Conservation (phyloP, 116 monocot genomes). For the Dioscorea cayenensis region DNA sequence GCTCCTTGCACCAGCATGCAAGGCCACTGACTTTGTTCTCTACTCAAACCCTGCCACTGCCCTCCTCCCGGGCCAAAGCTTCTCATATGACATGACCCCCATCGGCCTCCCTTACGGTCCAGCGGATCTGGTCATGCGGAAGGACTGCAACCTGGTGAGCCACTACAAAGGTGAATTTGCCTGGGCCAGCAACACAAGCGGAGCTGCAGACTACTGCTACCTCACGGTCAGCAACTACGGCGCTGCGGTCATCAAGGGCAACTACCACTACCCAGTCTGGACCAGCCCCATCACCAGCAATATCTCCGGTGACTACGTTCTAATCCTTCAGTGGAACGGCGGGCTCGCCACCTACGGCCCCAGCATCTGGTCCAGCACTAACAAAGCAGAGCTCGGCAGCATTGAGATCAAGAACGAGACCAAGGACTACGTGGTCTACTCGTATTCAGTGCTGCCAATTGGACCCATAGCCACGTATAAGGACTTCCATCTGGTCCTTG, state of each 20-base stretch:
- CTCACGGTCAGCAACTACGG: neutral
- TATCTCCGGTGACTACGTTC: neutral
- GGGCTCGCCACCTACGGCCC: constrained; percentile 7
- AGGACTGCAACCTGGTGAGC: constrained; percentile 9
- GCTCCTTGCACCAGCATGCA: neutral
- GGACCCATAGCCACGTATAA: neutral
- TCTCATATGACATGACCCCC: constrained; percentile 9
- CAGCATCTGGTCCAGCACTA: constrained; percentile 1
- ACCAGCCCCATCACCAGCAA: neutral
- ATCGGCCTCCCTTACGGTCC: constrained; percentile 4
- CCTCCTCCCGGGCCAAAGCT: constrained; percentile 4
- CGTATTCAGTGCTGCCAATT: neutral
- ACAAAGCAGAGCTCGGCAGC: neutral
- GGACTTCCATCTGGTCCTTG: neutral
- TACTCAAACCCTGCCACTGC: constrained; percentile 2
- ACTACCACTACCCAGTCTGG: constrained; percentile 3
- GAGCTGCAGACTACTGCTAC: neutral
- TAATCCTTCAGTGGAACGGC: constrained; percentile 2
- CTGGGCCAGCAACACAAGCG: constrained; percentile 8
- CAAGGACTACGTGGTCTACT: constrained; percentile 7
- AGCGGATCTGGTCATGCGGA: neutral
- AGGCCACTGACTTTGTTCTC: constrained; percentile 6
- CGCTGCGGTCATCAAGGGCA: neutral
- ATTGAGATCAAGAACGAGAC: neutral
- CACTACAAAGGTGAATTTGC: neutral